A percentile compares a stretch with the other conserved stretches of the same genome.
Conservation (phyloP, 1,139 yeast genomes). For the Blastobotrys persicus region DNA sequence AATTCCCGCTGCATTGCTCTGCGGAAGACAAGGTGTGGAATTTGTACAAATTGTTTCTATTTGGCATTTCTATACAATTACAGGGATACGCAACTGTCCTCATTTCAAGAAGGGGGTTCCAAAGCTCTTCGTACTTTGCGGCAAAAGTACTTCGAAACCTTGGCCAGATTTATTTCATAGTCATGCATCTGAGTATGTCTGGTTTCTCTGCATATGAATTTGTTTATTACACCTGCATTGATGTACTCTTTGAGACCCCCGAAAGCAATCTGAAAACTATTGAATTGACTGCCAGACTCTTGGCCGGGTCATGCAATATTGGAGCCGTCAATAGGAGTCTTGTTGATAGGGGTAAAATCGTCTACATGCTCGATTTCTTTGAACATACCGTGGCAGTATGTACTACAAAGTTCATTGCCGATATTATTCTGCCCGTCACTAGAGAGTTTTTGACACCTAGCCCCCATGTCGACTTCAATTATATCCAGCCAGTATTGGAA, state of each 20-base stretch:
- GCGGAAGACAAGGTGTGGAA: slow-evolving; percentile 24
- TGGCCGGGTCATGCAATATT: slow-evolving; percentile 44
- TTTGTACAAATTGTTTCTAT: slow-evolving; percentile 46
- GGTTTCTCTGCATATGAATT: slow-evolving; percentile 71
- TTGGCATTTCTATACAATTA: slow-evolving; percentile 52
- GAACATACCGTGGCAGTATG: slow-evolving; percentile 52
- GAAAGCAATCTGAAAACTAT: slow-evolving; percentile 37
- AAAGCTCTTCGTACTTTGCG: slow-evolving; percentile 32
- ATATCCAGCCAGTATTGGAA: slow-evolving; percentile 49
- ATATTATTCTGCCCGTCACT: slow-evolving; percentile 46
- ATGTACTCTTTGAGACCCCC: slow-evolving; percentile 42
- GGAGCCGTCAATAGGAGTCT: slow-evolving; percentile 39
- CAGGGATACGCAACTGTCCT: slow-evolving; percentile 51
- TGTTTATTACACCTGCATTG: slow-evolving; percentile 54
- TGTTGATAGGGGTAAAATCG: slow-evolving; percentile 48
- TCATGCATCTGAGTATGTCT: slow-evolving; percentile 62
- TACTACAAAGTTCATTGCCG: slow-evolving; percentile 35
- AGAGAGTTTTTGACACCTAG: slow-evolving; percentile 43
- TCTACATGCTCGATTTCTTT: slow-evolving; percentile 57
- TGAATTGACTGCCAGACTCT: slow-evolving; percentile 31
- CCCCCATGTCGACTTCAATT: slow-evolving; percentile 16
- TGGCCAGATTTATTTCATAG: slow-evolving; percentile 54
- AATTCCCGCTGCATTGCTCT: background rate
- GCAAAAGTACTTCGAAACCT: slow-evolving; percentile 46
- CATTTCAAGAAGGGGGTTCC: slow-evolving; percentile 27